phyloP scores from a whole-genome alignment of 2,329 filamentous ascomycete genomes.

The Metarhizium sp. region DNA sequence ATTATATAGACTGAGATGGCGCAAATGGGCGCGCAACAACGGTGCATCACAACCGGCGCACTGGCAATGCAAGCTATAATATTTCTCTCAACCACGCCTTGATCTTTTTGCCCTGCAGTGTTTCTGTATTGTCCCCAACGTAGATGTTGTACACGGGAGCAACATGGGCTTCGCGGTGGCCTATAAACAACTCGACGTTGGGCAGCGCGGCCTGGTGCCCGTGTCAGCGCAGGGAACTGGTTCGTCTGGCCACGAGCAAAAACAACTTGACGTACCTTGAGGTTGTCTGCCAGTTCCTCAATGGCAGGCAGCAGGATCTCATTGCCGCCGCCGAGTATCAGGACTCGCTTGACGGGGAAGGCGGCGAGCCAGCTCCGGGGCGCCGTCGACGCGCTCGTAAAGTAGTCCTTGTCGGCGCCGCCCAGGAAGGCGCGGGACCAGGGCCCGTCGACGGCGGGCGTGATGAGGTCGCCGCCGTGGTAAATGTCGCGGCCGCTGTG shows the following conservation, averaged over 20 bases:
- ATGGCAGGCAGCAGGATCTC: constrained; percentile 13
- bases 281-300: constrained; percentile 9
- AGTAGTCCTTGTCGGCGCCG: constrained; percentile 8
- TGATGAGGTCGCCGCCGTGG: constrained; percentile 11
- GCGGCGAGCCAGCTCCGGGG: constrained; percentile 12
- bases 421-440: constrained; percentile 10
- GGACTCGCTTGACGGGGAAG: constrained; percentile 10
- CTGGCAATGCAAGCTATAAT: constrained; percentile 3
- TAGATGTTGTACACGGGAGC: constrained; percentile 13
- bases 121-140: constrained; percentile 11
- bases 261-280: constrained; percentile 7
- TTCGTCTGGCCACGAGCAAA: no score
- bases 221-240: neutral
- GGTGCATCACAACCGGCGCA: neutral
- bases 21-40: neutral
- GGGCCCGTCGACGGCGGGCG: constrained; percentile 5
- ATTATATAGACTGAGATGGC: neutral
- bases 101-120: constrained; percentile 12
- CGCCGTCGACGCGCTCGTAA: constrained; percentile 10
- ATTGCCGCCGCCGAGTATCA: constrained; percentile 10
- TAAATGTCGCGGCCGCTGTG: constrained; percentile 7
- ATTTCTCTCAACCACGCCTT: constrained; percentile 12
- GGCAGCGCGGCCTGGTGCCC: constrained; percentile 9
- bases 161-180: constrained; percentile 12
- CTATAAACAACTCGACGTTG: constrained; percentile 11